These are phyloP conservation scores for Iris pallida DNA, from an alignment of 116 monocot genomes.

Conservation along the genomic window DNA sequence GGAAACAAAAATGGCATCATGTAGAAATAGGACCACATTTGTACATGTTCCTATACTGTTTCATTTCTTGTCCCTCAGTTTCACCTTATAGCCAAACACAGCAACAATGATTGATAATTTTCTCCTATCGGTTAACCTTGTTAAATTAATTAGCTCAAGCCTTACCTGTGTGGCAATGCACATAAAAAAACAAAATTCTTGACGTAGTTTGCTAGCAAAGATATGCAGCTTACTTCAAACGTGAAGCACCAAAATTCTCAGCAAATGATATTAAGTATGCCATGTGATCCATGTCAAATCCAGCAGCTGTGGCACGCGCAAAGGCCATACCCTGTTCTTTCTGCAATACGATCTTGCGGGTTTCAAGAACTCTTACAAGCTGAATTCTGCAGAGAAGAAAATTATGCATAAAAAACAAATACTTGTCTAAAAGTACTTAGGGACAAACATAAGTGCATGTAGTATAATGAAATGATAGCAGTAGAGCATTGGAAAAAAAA, in stretches of 20 bases:
- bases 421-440: neutral
- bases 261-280: conserved; percentile 64
- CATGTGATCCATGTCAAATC: conserved; percentile 78
- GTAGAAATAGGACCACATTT: too few relatives aligned
- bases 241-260: conserved; percentile 70
- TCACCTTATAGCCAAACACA: too few relatives aligned
- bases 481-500: neutral
- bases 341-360: conserved; percentile 60
- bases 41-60: too few relatives aligned
- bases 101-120: too few relatives aligned
- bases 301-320: conserved; percentile 82
- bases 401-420: neutral
- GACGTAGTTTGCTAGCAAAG: neutral
- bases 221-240: conserved; percentile 58
- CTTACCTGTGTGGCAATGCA: neutral
- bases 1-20: too few relatives aligned
- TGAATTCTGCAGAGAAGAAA: conserved; percentile 52
- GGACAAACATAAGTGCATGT: neutral
- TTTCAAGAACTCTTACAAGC: conserved; percentile 70
- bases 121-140: too few relatives aligned
- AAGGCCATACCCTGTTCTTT: conserved; percentile 97
- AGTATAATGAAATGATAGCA: conserved; percentile 1
- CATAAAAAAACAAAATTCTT: neutral
- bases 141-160: too few relatives aligned
- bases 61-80: too few relatives aligned